A percentile compares a stretch with the other conserved stretches of the same genome.
These are phyloP conservation scores for Cyberlindnera xylosilytica DNA, from an alignment of 805 yeast species.

Conservation along the genomic window DNA sequence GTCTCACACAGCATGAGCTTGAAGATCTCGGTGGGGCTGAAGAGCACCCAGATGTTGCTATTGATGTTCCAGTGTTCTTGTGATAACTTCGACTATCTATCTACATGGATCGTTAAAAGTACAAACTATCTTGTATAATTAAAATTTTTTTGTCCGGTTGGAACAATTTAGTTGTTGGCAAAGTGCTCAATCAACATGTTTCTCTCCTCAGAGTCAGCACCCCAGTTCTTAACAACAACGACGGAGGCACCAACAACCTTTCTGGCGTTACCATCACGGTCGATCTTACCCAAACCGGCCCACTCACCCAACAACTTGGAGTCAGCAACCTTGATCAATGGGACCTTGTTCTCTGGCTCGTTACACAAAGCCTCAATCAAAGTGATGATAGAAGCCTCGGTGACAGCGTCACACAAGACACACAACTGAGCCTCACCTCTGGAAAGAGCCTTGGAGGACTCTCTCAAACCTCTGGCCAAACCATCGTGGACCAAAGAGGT, in stretches of 20 bases:
- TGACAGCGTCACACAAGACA: constrained; percentile 97
- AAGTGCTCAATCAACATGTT: constrained; percentile 93
- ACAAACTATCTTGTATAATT: too few relatives aligned
- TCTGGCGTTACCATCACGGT: constrained; percentile 99
- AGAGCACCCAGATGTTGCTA: constrained; percentile 13
- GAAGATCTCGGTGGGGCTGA: not conserved
- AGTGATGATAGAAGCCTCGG: constrained; percentile 94
- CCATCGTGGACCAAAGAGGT: constrained; percentile 98
- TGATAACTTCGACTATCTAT: not conserved
- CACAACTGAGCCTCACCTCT: constrained; percentile 97
- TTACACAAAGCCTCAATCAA: constrained; percentile 99
- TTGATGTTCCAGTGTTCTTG: constrained; percentile 27
- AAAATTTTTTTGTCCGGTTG: constrained; percentile 1
- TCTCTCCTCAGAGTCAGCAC: constrained; percentile 98
- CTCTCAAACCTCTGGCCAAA: constrained; percentile 99
- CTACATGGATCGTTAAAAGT: not conserved
- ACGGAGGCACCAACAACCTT: constrained; percentile 99
- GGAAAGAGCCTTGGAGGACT: constrained; percentile 98
- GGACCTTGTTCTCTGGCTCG: constrained; percentile 94
- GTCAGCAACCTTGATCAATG: constrained; percentile 98
- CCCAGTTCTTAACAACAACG: constrained; percentile 99
- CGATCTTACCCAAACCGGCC: constrained; percentile 99
- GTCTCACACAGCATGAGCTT: too few relatives aligned
- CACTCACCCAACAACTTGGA: constrained; percentile 99
- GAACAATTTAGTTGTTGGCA: constrained; percentile 76